Percentiles rank a stretch among this genome's conserved stretches.
Evolutionary conservation across 2,329 filamentous ascomycete species (phyloP).

Genomic region (Calonectria henricotiae): DNA sequence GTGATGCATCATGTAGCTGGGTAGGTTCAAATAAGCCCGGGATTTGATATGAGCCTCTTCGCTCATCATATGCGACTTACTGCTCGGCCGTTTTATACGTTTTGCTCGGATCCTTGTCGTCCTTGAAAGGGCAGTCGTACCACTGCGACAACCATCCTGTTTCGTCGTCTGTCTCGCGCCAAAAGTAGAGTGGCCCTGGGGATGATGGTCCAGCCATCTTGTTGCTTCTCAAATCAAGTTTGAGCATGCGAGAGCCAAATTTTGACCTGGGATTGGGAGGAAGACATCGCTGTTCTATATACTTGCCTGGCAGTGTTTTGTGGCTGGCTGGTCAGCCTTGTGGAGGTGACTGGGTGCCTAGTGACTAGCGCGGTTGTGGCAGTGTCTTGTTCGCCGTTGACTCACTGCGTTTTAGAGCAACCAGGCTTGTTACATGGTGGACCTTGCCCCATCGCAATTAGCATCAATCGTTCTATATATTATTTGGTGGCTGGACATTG

Average conservation of each 20-base stretch:
- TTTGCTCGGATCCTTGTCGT: constrained; percentile 56
- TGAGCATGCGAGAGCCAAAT: not conserved
- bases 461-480: not conserved
- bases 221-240: not conserved
- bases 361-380: constrained; percentile 34
- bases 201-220: constrained; percentile 38
- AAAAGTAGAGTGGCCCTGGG: constrained; percentile 63
- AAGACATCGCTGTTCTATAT: constrained; percentile 29
- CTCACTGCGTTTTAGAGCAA: constrained; percentile 38
- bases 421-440: not conserved
- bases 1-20: constrained; percentile 71
- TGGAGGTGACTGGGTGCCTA: constrained; percentile 11
- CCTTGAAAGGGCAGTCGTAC: constrained; percentile 69
- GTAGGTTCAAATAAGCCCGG: not conserved
- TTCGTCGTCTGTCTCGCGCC: constrained; percentile 63
- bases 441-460: not conserved
- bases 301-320: not conserved
- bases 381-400: constrained; percentile 47
- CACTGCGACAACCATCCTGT: constrained; percentile 77
- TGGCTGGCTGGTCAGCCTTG: constrained; percentile 36
- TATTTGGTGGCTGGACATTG: not conserved
- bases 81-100: constrained; percentile 70
- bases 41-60: not conserved
- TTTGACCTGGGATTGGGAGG: not conserved
- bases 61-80: constrained; percentile 52